Base-by-base conservation (phyloP, 768 basidiomycete species). In the Tylopilus subfusipes region DNA sequence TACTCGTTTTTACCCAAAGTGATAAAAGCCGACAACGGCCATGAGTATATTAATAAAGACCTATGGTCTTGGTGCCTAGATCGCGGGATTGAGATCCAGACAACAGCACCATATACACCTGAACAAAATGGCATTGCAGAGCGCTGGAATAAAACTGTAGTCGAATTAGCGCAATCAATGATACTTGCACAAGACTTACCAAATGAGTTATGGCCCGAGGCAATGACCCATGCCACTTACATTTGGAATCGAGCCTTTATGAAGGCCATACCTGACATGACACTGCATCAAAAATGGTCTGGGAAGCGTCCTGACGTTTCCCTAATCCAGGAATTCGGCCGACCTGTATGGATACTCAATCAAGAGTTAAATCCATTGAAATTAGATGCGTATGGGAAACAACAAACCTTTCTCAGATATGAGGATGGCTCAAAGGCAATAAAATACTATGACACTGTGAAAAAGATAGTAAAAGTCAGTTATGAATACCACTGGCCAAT, bases 51-150 rank as follows among this genome's bases (percentile, higher is more conserved):
- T 5, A 36, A 49, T 8, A 19, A 30, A 2, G 34, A 54, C 39
- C 8, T 42, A 5, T 8, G 1, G 1, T n/a, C 5, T 0, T 50
- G 40, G 49, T 50, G 50, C 18, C 40, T 50, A 0, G 40, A 42
- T 24, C 4, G 4, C 2, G 73, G 75, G 0, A 73, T 74, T 7
- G 60, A 61, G 1, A 53, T 73, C 0, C 66, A 76, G 16, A 61
- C 58, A 0, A 72, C 67, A 0, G 67, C 66, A 5, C 75, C 72
- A 2, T 74, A 77, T 30, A 69, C 72, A 8, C 72, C 72, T 0
- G 57, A 68, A 1, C 72, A 76, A 25, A 77, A 77, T 53, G 71
- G 68, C 7, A 50, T 67, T n/a, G 69, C 76, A 0, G 75, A 81
- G 34, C 45, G 66, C 0, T 65, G 67, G n/a, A 77, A 77, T 47